Percentiles rank a stretch among this genome's conserved stretches.
Conservation (phyloP, 495 filamentous ascomycete species). For the Cryomyces minteri region DNA sequence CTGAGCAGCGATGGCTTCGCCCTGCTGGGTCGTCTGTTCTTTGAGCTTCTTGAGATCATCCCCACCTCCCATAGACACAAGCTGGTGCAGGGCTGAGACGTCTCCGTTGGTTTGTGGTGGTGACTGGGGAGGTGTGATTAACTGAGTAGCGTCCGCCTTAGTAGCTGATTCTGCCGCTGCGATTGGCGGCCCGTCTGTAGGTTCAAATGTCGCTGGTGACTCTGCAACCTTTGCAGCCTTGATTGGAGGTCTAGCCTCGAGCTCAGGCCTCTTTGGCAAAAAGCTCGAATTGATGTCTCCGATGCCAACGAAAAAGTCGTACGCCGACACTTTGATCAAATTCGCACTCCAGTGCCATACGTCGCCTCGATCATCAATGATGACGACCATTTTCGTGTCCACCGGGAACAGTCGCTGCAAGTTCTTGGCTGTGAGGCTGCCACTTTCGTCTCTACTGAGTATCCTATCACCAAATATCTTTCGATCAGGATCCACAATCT, state of each 20-base stretch:
- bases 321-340: slow-evolving; percentile 83
- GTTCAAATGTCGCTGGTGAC: not conserved
- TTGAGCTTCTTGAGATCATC: slow-evolving; percentile 53
- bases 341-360: slow-evolving; percentile 96
- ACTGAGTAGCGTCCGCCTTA: not conserved
- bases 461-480: slow-evolving; percentile 88
- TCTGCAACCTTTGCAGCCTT: slow-evolving; percentile 1
- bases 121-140: slow-evolving; percentile 2
- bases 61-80: slow-evolving; percentile 57
- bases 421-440: slow-evolving; percentile 75
- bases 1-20: slow-evolving; percentile 72
- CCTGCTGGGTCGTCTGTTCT: slow-evolving; percentile 63
- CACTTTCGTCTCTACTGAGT: slow-evolving; percentile 90
- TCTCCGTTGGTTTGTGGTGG: slow-evolving; percentile 14
- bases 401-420: slow-evolving; percentile 86
- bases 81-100: slow-evolving; percentile 48
- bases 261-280: slow-evolving; percentile 58
- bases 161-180: not conserved
- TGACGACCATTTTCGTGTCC: slow-evolving; percentile 97
- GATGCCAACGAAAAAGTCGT: slow-evolving; percentile 95
- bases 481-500: slow-evolving; percentile 78
- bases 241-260: slow-evolving; percentile 25
- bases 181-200: not conserved
- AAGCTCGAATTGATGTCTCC: slow-evolving; percentile 99
- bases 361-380: slow-evolving; percentile 94